phyloP scores from a whole-genome alignment of 169 alveolate species.

The Plasmodium adleri region DNA sequence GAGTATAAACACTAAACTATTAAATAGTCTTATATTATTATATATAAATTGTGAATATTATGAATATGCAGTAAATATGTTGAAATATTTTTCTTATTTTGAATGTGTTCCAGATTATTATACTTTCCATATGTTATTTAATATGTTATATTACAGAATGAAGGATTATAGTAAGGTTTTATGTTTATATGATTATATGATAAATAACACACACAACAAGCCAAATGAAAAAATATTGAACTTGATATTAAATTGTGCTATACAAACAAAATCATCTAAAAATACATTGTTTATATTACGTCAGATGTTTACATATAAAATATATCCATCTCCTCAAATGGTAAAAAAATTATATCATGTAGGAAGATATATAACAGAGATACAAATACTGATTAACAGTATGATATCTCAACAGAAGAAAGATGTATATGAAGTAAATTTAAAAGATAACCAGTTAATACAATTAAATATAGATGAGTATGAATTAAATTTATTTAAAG shows the following conservation, averaged over 20 bases:
- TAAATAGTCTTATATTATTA: constrained; percentile 85
- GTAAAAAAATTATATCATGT: constrained; percentile 82
- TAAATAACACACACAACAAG: constrained; percentile 21
- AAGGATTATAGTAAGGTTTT: constrained; percentile 77
- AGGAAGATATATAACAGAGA: constrained; percentile 86
- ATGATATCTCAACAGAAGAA: constrained; percentile 81
- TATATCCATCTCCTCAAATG: constrained; percentile 87
- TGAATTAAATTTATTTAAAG: constrained; percentile 75
- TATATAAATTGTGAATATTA: constrained; percentile 86
- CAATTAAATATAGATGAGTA: constrained; percentile 85
- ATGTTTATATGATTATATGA: constrained; percentile 36
- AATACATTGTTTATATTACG: constrained; percentile 79
- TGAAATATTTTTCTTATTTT: constrained; percentile 81
- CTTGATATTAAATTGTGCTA: constrained; percentile 45
- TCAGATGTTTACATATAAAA: constrained; percentile 83
- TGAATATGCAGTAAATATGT: constrained; percentile 88
- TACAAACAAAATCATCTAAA: constrained; percentile 77
- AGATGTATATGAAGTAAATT: constrained; percentile 75
- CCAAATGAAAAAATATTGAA: constrained; percentile 39
- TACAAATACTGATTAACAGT: constrained; percentile 82
- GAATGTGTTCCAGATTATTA: constrained; percentile 68
- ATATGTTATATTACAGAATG: constrained; percentile 58
- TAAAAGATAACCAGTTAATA: constrained; percentile 78
- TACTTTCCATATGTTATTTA: constrained; percentile 73
- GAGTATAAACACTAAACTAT: constrained; percentile 32